Base-by-base conservation (phyloP, 2,329 filamentous ascomycete species). In the Neofusicoccum cordaticola region DNA sequence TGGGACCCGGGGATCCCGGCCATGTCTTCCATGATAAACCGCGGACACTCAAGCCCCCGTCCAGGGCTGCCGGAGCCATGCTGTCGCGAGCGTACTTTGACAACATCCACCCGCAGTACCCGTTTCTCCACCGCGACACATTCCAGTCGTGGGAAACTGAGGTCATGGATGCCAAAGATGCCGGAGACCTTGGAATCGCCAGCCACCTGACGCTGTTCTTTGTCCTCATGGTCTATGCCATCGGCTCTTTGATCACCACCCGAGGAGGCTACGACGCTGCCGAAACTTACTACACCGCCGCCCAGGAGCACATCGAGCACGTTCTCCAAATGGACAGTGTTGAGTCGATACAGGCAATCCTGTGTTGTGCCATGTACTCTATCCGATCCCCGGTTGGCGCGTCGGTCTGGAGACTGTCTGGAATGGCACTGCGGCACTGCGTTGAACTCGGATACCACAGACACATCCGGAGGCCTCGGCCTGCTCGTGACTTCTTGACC, bases 71-170 rank as follows among this genome's bases (percentile, higher is more conserved):
- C 34, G 51, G 22, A n/a, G 6, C 51, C 9, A 41, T n/a, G 15
- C 66, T 74, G 48, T 70, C 72, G 0, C 66, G 69, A 45, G 76
- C 77, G 3, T 79, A 77, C 62, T 79, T 79, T 60, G 67, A 74
- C 37, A 75, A 77, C 22, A 75, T 79, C 11, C 76, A 79, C 45
- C 67, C 73, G 0, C 76, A 79, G 56, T 79, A 78, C 52, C 76
- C 76, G 0, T 78, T 79, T 57, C 67, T 79, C 1, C 77, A 79
- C 63, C 66, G 71, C 15, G 72, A 71, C 2, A 79, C 75, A 0
- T 76, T 77, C 52, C 61, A 66, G 3, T 11, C 27, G 1, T 76
- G 74, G 75, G 75, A 79, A 51, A 66, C 69, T 13, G 61, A 68
- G 12, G 70, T 73, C 9, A 42, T 70, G 19, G 51, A 62, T 62